Evolutionary conservation across 1,139 yeast species (phyloP).

Genomic region (Yamadazyma sp.): DNA sequence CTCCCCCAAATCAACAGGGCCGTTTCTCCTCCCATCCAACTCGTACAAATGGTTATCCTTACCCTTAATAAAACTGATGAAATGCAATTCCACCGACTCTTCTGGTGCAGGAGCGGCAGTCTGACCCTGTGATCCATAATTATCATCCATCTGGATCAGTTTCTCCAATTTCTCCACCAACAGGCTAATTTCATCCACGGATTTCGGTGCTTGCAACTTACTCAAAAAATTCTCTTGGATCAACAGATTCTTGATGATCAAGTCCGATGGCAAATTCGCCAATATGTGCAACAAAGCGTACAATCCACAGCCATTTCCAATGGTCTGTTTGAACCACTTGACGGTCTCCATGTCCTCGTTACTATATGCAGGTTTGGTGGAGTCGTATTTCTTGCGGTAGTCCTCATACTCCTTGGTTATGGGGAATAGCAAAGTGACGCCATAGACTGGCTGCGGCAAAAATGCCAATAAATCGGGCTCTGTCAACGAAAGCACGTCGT

Average conservation of each 20-base stretch:
- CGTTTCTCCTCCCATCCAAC: conserved; percentile 83
- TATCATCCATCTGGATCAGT: conserved; percentile 47
- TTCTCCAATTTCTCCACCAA: conserved; percentile 56
- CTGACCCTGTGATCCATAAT: conserved; percentile 67
- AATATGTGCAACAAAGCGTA: conserved; percentile 82
- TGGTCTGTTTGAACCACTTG: conserved; percentile 78
- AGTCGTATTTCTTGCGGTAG: conserved; percentile 40
- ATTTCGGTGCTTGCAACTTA: conserved; percentile 16
- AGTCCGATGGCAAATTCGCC: conserved; percentile 57
- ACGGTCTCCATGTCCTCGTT: conserved; percentile 15
- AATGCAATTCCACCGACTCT: conserved; percentile 70
- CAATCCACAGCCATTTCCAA: conserved; percentile 90
- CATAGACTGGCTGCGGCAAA: conserved; percentile 78
- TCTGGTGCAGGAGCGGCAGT: conserved; percentile 77
- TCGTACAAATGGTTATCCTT: conserved; percentile 67
- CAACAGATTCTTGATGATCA: conserved; percentile 37
- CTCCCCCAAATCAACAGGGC: conserved; percentile 68
- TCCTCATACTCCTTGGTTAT: conserved; percentile 61
- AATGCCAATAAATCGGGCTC: conserved; percentile 78
- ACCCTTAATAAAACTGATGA: conserved; percentile 69
- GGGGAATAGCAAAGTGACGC: conserved; percentile 79
- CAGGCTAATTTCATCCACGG: conserved; percentile 39
- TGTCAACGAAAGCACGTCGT: conserved; percentile 80
- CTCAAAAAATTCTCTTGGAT: conserved; percentile 26
- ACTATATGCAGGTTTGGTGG: conserved; percentile 15